Conservation (phyloP, 2,329 filamentous ascomycete genomes). For the Trichoderma oligosporum region DNA sequence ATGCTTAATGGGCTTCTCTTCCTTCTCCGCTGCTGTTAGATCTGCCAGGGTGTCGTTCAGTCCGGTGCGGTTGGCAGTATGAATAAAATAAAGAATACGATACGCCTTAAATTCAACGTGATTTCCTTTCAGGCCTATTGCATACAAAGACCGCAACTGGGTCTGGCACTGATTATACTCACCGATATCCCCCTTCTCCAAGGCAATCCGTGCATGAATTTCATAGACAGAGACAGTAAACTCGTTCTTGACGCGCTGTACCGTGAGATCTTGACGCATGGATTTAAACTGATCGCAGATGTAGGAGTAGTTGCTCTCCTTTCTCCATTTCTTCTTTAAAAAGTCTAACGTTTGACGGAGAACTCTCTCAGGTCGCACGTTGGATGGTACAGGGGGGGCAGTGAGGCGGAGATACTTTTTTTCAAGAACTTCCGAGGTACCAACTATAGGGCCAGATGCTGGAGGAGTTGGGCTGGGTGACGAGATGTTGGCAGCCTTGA, state of each 20-base stretch:
- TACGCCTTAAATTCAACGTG: conserved; percentile 97
- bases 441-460: conserved; percentile 70
- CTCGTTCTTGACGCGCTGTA: conserved; percentile 93
- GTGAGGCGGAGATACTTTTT: conserved; percentile 95
- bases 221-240: conserved; percentile 97
- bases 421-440: conserved; percentile 78
- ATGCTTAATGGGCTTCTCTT: conserved; percentile 79
- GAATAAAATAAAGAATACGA: conserved; percentile 98
- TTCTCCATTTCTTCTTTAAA: conserved; percentile 90
- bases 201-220: conserved; percentile 91
- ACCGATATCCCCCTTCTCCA: conserved; percentile 99
- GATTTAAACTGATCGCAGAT: conserved; percentile 99
- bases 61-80: conserved; percentile 95
- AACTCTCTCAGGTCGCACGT: conserved; percentile 78
- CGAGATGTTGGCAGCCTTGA: conserved; percentile 53
- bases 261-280: conserved; percentile 93
- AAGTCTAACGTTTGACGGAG: conserved; percentile 81
- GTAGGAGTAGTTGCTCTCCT: conserved; percentile 91
- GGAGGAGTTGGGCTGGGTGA: conserved; percentile 56
- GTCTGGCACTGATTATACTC: conserved; percentile 99
- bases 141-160: conserved; percentile 88
- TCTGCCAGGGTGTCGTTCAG: conserved; percentile 98
- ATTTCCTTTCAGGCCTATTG: conserved; percentile 80
- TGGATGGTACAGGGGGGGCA: conserved; percentile 79
- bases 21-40: conserved; percentile 97